Evolutionary conservation across 148 eudicot genomes (phyloP), one percentile per base, ranked within the genome.

Genomic region (Linanthus parryae): DNA sequence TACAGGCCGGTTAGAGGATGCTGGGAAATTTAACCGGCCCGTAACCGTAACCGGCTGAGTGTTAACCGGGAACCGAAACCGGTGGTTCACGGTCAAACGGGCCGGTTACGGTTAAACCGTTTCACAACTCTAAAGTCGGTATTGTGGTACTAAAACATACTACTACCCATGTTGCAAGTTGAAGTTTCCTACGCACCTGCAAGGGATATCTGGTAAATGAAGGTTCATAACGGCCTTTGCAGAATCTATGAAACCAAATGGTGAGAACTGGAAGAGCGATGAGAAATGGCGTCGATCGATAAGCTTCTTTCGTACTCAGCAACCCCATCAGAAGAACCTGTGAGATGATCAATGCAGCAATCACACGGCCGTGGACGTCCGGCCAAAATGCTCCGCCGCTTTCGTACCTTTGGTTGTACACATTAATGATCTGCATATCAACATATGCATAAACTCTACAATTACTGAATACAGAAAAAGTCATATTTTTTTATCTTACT

Each of bases 311-410:
- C 31, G 94, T 79, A 76, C 88, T 76, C 66, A 92, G 24, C 66
- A 92, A 64, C 44, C 98, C 98, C 80, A 87, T 79, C 46, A 92
- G 72, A 60, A 84, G 77, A 59, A 92, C 57, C 76, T 92, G 98
- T 12, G 98, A 87, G 56, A 87, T 65, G 46, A 84, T 75, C 69
- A 87, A 54, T 4, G 90, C 94, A 39, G 43, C 34, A 25, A 92
- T 65, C 16, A 92, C 73, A 23, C 98, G 89, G 47, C 81, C 78
- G 57, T 92, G 98, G 28, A 87, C 98, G 67, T 78, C 96, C 3
- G 98, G 98, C 98, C 98, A 92, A 72, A 84, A 92, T 40, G 96
- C 90, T 46, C 82, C 97, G 40, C 73, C 85, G 67, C 97, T 91
- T 74, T 91, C 97, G 35, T 91, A 91, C 67, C 86, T 84, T 62